Evolutionary conservation across 352 stramenopile genomes (phyloP), one percentile per base, ranked within the genome.

Genomic region (Pythium volutum): DNA sequence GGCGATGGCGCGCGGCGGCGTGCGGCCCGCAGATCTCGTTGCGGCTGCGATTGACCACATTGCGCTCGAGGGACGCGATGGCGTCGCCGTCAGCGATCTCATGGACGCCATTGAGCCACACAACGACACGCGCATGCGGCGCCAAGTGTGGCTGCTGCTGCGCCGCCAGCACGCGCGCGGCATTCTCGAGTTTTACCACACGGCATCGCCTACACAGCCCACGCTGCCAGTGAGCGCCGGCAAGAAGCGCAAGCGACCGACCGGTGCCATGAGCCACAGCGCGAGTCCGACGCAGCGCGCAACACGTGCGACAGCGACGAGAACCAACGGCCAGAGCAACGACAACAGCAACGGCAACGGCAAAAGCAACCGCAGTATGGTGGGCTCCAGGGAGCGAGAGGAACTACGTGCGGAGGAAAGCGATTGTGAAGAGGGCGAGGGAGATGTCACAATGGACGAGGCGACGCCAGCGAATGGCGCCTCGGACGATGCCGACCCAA

Each of bases 231-330:
- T 15, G 10, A 39, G 22, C 16, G 31, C 45, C 16, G 62, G 70
- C 47, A 89, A 82, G 74, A 89, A 91, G 52, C 73, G 77, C 36
- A 85, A 87, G 52, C 76, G 81, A 10, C 71, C 76, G 26, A 71
- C 23, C 2, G 25, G 57, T 18, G 36, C 16, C 36, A 16, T 18
- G 2, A 9, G 9, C 15, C 36, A 43, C 36, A 22, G 14, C 36
- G 41, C 48, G 27, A 50, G 43, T 49, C 38, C 52, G 38, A 59
- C 52, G 52, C 52, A 16, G 38, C 52, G 16, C 12, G 18, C 50
- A 20, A 29, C 29, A n/a, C 31, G 31, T 36, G 18, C 29, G 29
- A 12, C 18, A 41, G 22, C 47, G n/a, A n/a, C n/a, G n/a, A n/a
- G n/a, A n/a, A n/a, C n/a, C n/a, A n/a, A n/a, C n/a, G 6, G 18